phyloP scores from a whole-genome alignment of 345 rosid species.

The Lumnitzera racemosa region DNA sequence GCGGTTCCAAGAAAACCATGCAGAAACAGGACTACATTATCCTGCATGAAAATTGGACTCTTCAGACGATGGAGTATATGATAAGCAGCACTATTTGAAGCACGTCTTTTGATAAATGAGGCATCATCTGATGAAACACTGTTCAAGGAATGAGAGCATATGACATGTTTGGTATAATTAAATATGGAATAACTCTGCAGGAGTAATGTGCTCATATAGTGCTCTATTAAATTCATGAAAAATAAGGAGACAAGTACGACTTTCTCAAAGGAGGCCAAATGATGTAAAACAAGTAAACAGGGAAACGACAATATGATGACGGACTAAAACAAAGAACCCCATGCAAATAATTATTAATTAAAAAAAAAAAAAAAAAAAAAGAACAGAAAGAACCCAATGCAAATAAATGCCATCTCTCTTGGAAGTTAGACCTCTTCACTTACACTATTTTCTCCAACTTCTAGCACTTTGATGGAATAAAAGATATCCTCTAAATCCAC shows the following conservation, averaged over 20 bases:
- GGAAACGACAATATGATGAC: background rate
- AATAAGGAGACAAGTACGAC: no score
- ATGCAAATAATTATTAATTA: no score
- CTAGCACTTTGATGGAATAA: conserved; percentile 39
- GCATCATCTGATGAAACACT: no score
- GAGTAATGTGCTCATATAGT: no score
- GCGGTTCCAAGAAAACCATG: conserved; percentile 94
- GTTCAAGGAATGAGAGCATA: background rate
- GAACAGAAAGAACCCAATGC: background rate
- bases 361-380: no score
- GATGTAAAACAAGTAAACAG: background rate
- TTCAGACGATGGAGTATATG: background rate
- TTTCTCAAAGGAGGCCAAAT: no score
- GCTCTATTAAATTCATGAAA: no score
- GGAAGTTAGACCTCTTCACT: no score
- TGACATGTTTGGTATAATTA: no score
- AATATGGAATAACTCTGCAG: no score
- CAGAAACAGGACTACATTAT: conserved; percentile 50
- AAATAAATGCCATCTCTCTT: conserved; percentile 14
- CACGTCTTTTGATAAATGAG: no score
- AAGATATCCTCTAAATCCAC: conserved; percentile 46
- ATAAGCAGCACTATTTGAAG: background rate
- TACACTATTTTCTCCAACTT: conserved; percentile 23
- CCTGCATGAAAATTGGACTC: conserved; percentile 29
- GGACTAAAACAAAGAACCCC: background rate